Base-by-base conservation (phyloP, 495 filamentous ascomycete genomes). In the Usnea hakonensis region DNA sequence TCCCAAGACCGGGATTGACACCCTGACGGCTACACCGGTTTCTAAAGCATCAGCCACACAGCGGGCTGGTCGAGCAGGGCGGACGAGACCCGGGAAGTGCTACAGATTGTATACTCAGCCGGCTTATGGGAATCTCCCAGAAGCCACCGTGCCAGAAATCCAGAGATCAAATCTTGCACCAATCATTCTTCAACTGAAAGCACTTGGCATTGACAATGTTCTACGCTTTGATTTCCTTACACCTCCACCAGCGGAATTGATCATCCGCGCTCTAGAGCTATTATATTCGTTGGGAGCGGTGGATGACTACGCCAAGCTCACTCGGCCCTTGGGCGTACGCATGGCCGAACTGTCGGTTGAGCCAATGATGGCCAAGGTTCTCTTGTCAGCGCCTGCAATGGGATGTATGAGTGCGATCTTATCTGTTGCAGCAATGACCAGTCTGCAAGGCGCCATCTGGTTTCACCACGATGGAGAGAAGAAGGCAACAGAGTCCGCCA, bases 261-360 rank as follows among this genome's bases (percentile, higher is more conserved):
- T 97, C 74, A 86, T 87, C 53, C 89, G 91, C 52, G 95, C 89
- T 19, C 81, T 96, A 5, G 94, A 99, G 70, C 78, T 97, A 7
- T 78, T 99, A 21, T 97, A 87, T 75, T 88, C 91, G 8, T 83
- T 99, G 35, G 91, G 91, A 23, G 91, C 91, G 3, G 75, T 99
- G 26, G 92, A 97, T 64, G 84, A 87, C 61, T 91, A 97, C 68
- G 92, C 91, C 35, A 95, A 91, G 71, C 86, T 98, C 55, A 97
- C 93, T 17, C 87, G 83, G 58, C 93, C 94, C 0, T 76, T 96
- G 30, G 94, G 95, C 2, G 76, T 83, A 57, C 83, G 93, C 55
- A 97, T 99, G 91, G 94, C 95, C 10, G 95, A 97, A 73, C 80
- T 99, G 63, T 88, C 92, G 0, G 83, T 97, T 19, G 91, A 96